Evolutionary conservation across 164 flowering plant species (phyloP), one percentile per base, ranked within the genome.

Genomic region (Stephania cephalantha): DNA sequence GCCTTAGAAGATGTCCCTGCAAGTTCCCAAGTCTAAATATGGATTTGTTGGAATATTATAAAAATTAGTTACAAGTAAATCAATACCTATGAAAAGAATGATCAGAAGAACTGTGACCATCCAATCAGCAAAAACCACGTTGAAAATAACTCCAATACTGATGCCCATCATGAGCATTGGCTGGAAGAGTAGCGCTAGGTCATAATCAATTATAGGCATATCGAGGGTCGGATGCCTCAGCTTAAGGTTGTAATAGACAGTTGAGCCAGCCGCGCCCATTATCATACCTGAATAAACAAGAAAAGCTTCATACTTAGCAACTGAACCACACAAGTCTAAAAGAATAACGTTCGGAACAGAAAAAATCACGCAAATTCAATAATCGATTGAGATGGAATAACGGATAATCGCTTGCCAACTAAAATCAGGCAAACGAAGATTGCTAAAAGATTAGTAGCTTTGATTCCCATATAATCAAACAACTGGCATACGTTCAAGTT

Each of bases 151-250:
- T 69, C 99, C 99, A 48, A 95, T 85, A 77, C 99, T 95, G 71
- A 95, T 93, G 9, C 99, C 99, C 69, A 96, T 76, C 97, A 96
- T 93, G 69, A 96, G 95, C 99, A 96, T 92, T 17, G 99, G 99
- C 76, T 93, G 98, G 79, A 96, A 85, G 45, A 96, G 97, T 78
- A 96, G 80, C 12, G 97, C 98, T 84, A 96, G 87, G 80, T 95
- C 96, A 82, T 95, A 95, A 77, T 95, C 99, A 71, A 95, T 93
- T 72, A 95, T 87, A 22, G 99, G 99, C 90, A 96, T 85, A 29
- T 92, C 92, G 35, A 92, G 77, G 13, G 99, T 96, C 0, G 99
- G 99, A 86, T 96, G 99, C 84, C 94, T 86, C 67, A 94, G 82
- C 86, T 86, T 90, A 52, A 94, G 94, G 77, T 96, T 96, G 81